phyloP scores from a whole-genome alignment of 202 grass and related monocot genomes.

The Setaria italica region DNA sequence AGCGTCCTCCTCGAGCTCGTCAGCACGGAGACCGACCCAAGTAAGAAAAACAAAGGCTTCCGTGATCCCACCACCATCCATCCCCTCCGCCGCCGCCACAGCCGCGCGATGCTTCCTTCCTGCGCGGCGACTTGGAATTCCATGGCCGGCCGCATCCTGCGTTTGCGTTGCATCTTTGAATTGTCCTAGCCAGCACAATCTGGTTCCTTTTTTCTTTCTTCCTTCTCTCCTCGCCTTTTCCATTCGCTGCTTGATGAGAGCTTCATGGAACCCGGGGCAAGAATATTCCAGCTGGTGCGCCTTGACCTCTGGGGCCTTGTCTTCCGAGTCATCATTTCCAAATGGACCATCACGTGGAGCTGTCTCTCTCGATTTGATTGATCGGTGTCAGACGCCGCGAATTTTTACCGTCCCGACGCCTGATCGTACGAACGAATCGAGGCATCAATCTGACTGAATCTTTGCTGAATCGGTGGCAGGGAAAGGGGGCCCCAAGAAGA shows the following conservation, averaged over 20 bases:
- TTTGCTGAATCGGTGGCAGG: conserved; percentile 31
- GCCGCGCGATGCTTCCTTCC: neutral
- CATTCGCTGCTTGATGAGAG: neutral
- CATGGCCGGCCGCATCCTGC: neutral
- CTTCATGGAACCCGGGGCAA: conserved; percentile 18
- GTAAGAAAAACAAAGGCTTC: conserved; percentile 36
- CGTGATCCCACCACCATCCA: neutral
- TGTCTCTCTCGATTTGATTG: conserved; percentile 15
- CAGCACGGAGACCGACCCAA: conserved; percentile 78
- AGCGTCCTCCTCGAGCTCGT: conserved; percentile 78
- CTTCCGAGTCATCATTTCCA: conserved; percentile 28
- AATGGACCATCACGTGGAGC: conserved; percentile 41
- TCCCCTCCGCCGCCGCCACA: neutral
- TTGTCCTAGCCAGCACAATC: neutral
- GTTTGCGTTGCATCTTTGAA: conserved; percentile 33
- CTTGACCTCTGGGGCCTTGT: conserved; percentile 32
- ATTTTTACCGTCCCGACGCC: conserved; percentile 1
- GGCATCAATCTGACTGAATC: conserved; percentile 12
- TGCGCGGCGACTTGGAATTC: conserved; percentile 34
- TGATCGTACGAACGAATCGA: neutral
- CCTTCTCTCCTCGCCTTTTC: neutral
- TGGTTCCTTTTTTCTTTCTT: neutral
- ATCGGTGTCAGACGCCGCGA: neutral
- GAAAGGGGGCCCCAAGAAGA: conserved; percentile 57
- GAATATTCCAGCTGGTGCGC: conserved; percentile 59